Evolutionary conservation across 371 early-diverging fungal genomes (phyloP), one percentile per base, ranked within the genome.

Genomic region (Dinochytrium kinnereticum): DNA sequence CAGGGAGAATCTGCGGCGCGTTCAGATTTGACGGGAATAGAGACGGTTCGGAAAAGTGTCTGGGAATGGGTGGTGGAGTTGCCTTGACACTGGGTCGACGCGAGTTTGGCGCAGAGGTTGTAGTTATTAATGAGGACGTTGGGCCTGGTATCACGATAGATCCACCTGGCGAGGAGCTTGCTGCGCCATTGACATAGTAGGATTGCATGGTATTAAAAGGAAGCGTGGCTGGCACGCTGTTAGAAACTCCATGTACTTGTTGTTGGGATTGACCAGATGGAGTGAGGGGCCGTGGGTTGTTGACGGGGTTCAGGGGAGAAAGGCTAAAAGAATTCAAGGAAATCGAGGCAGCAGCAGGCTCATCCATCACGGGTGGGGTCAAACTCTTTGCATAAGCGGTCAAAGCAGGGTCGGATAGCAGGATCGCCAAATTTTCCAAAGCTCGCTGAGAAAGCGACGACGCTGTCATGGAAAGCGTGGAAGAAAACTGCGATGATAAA

Each of bases 351-450:
- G 37, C 24, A 19, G 44, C 7, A 44, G 44, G 19, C 31, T 61
- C 61, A 3, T 61, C 61, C 2, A 34, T 26, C 15, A 26, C 61
- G 3, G 61, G 61, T 2, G 61, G 61, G 7, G 61, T 34, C 2
- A 36, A 28, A 15, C 61, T 17, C 37, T 33, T 33, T 7, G 36
- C 26, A 36, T 13, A 34, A 24, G 31, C 31, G 7, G 30, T 61
- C 5, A 61, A 24, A 7, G 61, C 37, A 37, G 61, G 61, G 24
- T 61, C 61, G 5, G 61, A 61, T 7, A 61, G 61, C 3, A 61
- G 34, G 10, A 61, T 61, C 36, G 61, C 61, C 30, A 61, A 24
- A 61, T 61, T 61, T 24, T 61, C 61, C 7, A 61, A 34, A 7
- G 61, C 61, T 7, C 61, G 61, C 36, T 61, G 61, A 37, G 34